Evolutionary conservation across 2,329 filamentous ascomycete genomes (phyloP).

Genomic region (Epichloe uncinata): DNA sequence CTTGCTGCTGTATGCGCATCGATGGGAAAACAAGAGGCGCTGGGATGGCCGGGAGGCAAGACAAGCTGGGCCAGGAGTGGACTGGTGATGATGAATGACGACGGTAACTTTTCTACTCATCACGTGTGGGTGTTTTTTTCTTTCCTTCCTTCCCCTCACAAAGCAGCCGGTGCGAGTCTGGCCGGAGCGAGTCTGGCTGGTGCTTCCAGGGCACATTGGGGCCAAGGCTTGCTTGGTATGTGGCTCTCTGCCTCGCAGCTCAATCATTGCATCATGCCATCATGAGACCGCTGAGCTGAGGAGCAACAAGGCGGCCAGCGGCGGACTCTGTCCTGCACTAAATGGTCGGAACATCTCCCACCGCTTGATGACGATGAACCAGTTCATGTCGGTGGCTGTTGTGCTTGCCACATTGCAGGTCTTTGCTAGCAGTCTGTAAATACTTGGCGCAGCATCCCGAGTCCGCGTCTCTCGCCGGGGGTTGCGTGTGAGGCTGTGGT

Average conservation of each 20-base stretch:
- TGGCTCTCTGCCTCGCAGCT: neutral
- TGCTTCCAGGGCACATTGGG: neutral
- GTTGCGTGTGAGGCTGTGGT: neutral
- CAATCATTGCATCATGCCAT: constrained; percentile 2
- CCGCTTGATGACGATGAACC: neutral
- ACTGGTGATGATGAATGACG: neutral
- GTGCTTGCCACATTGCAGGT: neutral
- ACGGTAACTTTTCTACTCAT: neutral
- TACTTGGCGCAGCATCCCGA: neutral
- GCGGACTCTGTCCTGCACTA: too few relatives aligned
- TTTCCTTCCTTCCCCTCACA: neutral
- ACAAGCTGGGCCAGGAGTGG: neutral
- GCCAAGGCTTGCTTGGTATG: constrained; percentile 1
- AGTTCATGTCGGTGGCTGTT: neutral
- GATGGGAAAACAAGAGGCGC: neutral
- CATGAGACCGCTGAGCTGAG: neutral
- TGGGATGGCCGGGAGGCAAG: too few relatives aligned
- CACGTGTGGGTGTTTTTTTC: neutral
- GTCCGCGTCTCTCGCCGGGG: neutral
- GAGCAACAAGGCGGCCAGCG: neutral
- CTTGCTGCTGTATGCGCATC: neutral
- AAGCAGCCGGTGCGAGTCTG: neutral
- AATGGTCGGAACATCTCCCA: neutral
- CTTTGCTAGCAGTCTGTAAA: neutral
- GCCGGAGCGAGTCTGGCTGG: neutral